phyloP scores from a whole-genome alignment of 2,329 filamentous ascomycete genomes.

The Bipolaris cookei region DNA sequence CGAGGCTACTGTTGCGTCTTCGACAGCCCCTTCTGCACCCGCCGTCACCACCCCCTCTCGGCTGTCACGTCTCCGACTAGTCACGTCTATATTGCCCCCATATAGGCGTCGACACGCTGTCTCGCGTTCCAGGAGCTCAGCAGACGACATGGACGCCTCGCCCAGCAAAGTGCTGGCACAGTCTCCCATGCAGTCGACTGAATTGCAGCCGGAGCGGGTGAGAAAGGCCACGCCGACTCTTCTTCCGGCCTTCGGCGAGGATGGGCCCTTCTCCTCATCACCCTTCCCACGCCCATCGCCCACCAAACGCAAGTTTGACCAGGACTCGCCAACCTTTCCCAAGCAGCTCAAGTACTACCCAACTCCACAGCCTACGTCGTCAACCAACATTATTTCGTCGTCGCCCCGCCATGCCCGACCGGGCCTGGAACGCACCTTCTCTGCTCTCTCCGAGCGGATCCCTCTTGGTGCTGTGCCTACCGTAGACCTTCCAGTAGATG shows the following conservation, averaged over 20 bases:
- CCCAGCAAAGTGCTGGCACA: constrained; percentile 34
- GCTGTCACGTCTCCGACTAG: constrained; percentile 31
- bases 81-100: constrained; percentile 30
- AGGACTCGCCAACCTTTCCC: constrained; percentile 54
- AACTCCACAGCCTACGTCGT: constrained; percentile 91
- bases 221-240: constrained; percentile 66
- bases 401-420: constrained; percentile 62
- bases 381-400: constrained; percentile 87
- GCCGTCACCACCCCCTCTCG: constrained; percentile 11
- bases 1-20: constrained; percentile 24
- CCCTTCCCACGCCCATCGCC: constrained; percentile 70
- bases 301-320: constrained; percentile 68
- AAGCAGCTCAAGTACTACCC: constrained; percentile 75
- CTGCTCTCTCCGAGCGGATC: constrained; percentile 73
- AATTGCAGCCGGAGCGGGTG: constrained; percentile 47
- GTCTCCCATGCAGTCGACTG: constrained; percentile 37
- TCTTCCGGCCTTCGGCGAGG: constrained; percentile 69
- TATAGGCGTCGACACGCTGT: constrained; percentile 37
- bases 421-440: constrained; percentile 63
- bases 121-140: constrained; percentile 36
- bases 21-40: constrained; percentile 27
- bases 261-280: constrained; percentile 77
- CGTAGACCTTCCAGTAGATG: constrained; percentile 79
- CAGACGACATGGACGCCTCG: constrained; percentile 43
- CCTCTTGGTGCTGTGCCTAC: constrained; percentile 85